A percentile compares a stretch with the other conserved stretches of the same genome.
Evolutionary conservation across 495 filamentous ascomycete genomes (phyloP).

Genomic region (Aspergillus taichungensis): DNA sequence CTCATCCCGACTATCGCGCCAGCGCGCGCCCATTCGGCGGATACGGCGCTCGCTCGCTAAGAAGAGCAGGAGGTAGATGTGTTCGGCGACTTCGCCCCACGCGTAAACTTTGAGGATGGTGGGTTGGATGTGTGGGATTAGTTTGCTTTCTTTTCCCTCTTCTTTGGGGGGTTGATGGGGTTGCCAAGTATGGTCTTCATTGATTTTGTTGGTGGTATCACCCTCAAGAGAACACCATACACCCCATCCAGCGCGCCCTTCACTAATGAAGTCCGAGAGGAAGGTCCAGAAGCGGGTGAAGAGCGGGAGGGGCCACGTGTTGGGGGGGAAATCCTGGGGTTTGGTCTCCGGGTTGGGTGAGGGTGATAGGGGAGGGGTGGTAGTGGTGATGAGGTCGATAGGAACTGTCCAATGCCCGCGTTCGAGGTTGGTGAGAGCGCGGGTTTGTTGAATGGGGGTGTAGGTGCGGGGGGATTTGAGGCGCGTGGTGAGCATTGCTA

Average conservation of each 20-base stretch:
- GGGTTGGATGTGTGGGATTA: background rate
- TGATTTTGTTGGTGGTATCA: constrained; percentile 15
- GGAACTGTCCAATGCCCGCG: constrained; percentile 61
- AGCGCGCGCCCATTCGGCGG: constrained; percentile 41
- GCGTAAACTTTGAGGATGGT: constrained; percentile 49
- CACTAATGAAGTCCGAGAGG: constrained; percentile 47
- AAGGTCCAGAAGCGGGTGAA: constrained; percentile 52
- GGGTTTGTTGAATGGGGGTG: constrained; percentile 39
- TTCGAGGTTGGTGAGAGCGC: constrained; percentile 47
- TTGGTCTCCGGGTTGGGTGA: background rate
- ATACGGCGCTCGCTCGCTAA: constrained; percentile 52
- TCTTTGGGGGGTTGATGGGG: background rate
- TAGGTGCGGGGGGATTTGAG: constrained; percentile 43
- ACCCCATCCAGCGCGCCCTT: constrained; percentile 59
- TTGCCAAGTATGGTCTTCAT: too few relatives aligned
- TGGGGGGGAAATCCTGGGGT: background rate
- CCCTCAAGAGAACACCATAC: constrained; percentile 44
- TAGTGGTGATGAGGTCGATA: constrained; percentile 17
- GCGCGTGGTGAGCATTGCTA: constrained; percentile 42
- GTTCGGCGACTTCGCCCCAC: constrained; percentile 53
- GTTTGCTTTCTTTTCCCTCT: background rate
- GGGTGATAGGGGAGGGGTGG: background rate
- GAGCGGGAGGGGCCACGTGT: constrained; percentile 16
- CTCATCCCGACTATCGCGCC: constrained; percentile 49
- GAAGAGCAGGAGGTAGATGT: constrained; percentile 59